These are phyloP conservation scores for bread wheat (Triticum aestivum) DNA, from an alignment of 176 grass and related monocot genomes.

Conservation along the genomic window IWGSC_CS_RefSeq_v2.1 NC_057801.1:412193848-412194347, in stretches of 20 bases:
- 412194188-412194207: conserved; percentile 44
- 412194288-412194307: too few relatives aligned
- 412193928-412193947: conserved; percentile 44
- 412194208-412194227: conserved; percentile 30
- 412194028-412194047: conserved; percentile 73
- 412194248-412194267: conserved; percentile 9
- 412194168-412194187: conserved; percentile 24
- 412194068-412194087: conserved; percentile 68
- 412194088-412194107: conserved; percentile 46
- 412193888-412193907: background rate
- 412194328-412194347: too few relatives aligned
- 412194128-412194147: conserved; percentile 16
- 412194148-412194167: conserved; percentile 26
- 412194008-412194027: conserved; percentile 38
- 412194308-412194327: too few relatives aligned
- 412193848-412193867: conserved; percentile 58
- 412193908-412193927: conserved; percentile 29
- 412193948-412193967: background rate
- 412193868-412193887: conserved; percentile 37
- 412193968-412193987: background rate
- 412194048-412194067: conserved; percentile 96
- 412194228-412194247: conserved; percentile 18
- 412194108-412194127: background rate
- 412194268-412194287: too few relatives aligned
- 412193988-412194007: conserved; percentile 25